Percentiles rank a stretch among this genome's conserved stretches.
phyloP scores from a whole-genome alignment of 2,329 filamentous ascomycete species.

The Seiridium unicorne region DNA sequence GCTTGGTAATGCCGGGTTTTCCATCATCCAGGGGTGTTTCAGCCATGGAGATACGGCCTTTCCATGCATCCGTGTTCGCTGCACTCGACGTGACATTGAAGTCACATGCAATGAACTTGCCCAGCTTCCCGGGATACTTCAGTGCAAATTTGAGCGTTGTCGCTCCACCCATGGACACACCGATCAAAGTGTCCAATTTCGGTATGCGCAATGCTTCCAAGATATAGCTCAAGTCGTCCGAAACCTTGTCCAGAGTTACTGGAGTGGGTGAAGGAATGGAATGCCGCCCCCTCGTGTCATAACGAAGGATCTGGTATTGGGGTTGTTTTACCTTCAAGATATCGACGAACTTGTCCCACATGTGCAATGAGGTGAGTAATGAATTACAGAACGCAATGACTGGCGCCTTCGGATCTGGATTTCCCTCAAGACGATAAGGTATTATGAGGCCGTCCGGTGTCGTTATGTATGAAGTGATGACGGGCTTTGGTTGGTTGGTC shows the following conservation, averaged over 20 bases:
- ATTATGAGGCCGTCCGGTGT: conserved; percentile 67
- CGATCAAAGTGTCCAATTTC: conserved; percentile 65
- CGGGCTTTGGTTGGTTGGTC: conserved; percentile 45
- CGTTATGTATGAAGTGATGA: conserved; percentile 66
- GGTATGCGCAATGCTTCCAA: conserved; percentile 69
- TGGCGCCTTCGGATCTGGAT: conserved; percentile 62
- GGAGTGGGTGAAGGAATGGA: conserved; percentile 43
- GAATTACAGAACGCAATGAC: conserved; percentile 77
- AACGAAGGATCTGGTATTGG: conserved; percentile 72
- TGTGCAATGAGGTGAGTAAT: conserved; percentile 72
- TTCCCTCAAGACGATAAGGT: conserved; percentile 75
- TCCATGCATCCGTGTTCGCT: conserved; percentile 77
- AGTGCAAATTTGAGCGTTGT: conserved; percentile 74
- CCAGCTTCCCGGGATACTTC: conserved; percentile 76
- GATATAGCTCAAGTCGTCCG: conserved; percentile 64
- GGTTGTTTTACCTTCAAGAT: conserved; percentile 59
- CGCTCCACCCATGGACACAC: conserved; percentile 79
- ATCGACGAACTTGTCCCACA: conserved; percentile 76
- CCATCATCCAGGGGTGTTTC: conserved; percentile 48
- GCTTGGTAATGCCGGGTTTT: conserved; percentile 57
- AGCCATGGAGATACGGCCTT: conserved; percentile 68
- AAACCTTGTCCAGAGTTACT: conserved; percentile 62
- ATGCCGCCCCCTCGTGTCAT: conserved; percentile 71
- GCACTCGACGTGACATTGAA: conserved; percentile 72
- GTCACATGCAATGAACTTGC: conserved; percentile 82